phyloP scores from a whole-genome alignment of 139 green algal genomes.

The Haematococcus sp. region DNA sequence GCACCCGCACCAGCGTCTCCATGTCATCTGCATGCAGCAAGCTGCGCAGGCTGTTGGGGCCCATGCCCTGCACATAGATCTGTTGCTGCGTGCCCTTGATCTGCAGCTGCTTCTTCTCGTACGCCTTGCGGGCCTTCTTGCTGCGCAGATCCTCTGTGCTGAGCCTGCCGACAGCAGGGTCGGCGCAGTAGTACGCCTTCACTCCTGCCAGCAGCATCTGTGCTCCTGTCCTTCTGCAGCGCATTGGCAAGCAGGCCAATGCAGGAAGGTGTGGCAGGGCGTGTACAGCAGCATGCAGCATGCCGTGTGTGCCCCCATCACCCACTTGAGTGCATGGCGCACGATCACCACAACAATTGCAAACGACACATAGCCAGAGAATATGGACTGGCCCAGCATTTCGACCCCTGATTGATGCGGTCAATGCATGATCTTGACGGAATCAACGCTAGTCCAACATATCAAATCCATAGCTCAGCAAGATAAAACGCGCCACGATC shows the following conservation, averaged over 20 bases:
- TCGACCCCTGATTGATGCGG: too few species aligned
- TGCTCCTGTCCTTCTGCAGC: neutral
- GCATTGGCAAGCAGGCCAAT: neutral
- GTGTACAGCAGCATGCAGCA: neutral
- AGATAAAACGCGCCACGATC: too few species aligned
- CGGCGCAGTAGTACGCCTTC: neutral
- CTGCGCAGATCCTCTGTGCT: neutral
- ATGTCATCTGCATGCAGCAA: neutral
- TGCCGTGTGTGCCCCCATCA: neutral
- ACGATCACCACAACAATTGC: too few species aligned
- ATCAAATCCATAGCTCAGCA: too few species aligned
- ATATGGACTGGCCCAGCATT: too few species aligned
- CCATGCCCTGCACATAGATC: neutral
- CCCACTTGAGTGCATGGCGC: too few species aligned
- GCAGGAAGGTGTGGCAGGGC: neutral
- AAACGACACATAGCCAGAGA: too few species aligned
- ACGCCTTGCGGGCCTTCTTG: conserved; percentile 3
- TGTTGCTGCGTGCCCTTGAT: neutral
- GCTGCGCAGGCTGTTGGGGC: neutral
- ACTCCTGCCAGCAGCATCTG: conserved; percentile 1
- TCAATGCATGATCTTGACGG: too few species aligned
- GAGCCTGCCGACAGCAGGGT: neutral
- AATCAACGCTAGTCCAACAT: too few species aligned
- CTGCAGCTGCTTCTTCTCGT: neutral
- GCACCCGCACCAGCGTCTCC: neutral